Evolutionary conservation across 768 basidiomycete species (phyloP).

Genomic region (Lactarius quietus): DNA sequence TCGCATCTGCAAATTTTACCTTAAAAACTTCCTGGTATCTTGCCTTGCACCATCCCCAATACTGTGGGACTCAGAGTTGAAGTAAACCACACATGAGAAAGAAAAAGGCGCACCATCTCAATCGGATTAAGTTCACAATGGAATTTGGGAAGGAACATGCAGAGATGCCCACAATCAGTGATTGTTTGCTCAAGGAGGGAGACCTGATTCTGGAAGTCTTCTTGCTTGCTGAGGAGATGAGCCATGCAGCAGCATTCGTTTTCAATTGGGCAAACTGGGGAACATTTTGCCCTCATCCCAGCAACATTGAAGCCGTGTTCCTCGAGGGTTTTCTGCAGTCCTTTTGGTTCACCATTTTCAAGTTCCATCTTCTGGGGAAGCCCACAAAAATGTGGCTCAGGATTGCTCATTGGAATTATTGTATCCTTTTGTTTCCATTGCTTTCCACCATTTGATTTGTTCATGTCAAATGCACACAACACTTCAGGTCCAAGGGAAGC

Average conservation of each 20-base stretch:
- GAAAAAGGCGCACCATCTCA: background rate
- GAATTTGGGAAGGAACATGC: background rate
- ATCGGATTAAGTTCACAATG: slow-evolving; percentile 4
- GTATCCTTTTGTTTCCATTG: background rate
- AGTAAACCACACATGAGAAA: background rate
- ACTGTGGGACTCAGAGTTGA: background rate
- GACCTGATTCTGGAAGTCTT: background rate
- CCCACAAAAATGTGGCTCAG: background rate
- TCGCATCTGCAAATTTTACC: no score
- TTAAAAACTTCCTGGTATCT: no score
- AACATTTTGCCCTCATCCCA: background rate
- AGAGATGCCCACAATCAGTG: background rate
- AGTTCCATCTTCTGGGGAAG: no score
- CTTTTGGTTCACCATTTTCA: background rate
- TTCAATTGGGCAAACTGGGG: background rate
- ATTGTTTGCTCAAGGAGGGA: background rate
- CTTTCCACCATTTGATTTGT: background rate
- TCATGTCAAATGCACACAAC: background rate
- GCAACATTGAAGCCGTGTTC: background rate
- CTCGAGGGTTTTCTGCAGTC: background rate
- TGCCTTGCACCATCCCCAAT: background rate
- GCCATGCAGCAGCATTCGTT: slow-evolving; percentile 2
- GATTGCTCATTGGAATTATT: background rate
- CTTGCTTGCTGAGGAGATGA: background rate
- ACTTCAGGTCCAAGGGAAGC: background rate